phyloP scores from a whole-genome alignment of 352 stramenopile genomes.

The Globisporangium orthogonon region DNA sequence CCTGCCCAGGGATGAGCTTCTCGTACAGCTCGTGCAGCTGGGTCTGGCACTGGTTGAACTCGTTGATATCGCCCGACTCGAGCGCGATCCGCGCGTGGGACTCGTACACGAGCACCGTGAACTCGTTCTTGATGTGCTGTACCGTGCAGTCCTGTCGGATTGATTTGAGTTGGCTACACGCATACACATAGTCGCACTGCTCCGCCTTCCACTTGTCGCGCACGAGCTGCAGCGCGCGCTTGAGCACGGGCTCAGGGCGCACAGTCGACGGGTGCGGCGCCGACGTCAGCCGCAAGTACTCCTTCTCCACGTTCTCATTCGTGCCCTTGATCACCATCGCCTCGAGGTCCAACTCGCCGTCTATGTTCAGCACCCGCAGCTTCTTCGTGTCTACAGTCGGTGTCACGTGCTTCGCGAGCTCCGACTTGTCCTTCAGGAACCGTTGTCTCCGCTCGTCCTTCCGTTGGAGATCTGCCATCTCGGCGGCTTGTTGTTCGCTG shows the following conservation, averaged over 20 bases:
- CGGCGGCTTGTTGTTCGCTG: slow-evolving; percentile 16
- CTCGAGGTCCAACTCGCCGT: slow-evolving; percentile 79
- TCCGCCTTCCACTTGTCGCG: slow-evolving; percentile 84
- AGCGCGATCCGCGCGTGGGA: slow-evolving; percentile 95
- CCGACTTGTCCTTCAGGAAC: slow-evolving; percentile 68
- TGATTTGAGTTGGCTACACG: slow-evolving; percentile 98
- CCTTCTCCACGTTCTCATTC: slow-evolving; percentile 94
- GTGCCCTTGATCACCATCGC: slow-evolving; percentile 93
- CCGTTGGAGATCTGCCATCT: slow-evolving; percentile 42
- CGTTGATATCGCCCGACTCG: slow-evolving; percentile 93
- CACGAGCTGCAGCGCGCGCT: slow-evolving; percentile 83
- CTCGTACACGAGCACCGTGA: slow-evolving; percentile 98
- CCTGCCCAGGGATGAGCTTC: slow-evolving; percentile 60
- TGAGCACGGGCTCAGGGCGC: slow-evolving; percentile 90
- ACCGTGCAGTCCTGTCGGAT: slow-evolving; percentile 98
- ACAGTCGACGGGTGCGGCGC: slow-evolving; percentile 93
- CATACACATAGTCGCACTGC: slow-evolving; percentile 90
- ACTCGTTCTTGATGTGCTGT: slow-evolving; percentile 94
- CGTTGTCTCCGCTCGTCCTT: slow-evolving; percentile 73
- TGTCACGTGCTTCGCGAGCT: slow-evolving; percentile 54
- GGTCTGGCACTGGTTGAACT: slow-evolving; percentile 95
- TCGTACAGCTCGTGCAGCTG: slow-evolving; percentile 88
- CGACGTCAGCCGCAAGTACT: slow-evolving; percentile 97
- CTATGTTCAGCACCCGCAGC: slow-evolving; percentile 64
- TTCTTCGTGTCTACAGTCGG: slow-evolving; percentile 65